phyloP scores from a whole-genome alignment of 2,329 filamentous ascomycete species.

The Fusarium circinatum region DNA sequence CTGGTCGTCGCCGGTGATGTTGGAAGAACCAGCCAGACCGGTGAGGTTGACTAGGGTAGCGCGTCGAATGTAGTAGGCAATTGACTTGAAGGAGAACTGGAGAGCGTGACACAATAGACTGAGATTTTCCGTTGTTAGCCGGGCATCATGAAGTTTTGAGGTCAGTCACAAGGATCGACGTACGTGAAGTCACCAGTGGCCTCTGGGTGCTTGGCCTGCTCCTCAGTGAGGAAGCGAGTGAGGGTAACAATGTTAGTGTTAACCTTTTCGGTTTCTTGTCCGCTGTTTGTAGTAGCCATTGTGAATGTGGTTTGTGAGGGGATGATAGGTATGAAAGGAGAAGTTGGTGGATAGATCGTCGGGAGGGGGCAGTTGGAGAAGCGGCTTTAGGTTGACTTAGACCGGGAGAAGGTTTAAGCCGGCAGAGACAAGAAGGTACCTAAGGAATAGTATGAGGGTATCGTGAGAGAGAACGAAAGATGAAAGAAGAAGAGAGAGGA shows the following conservation, averaged over 20 bases:
- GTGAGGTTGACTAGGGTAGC: conserved; percentile 95
- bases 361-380: conserved; percentile 28
- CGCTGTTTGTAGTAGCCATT: conserved; percentile 53
- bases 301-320: conserved; percentile 34
- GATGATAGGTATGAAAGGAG: conserved; percentile 19
- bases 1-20: conserved; percentile 96
- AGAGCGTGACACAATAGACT: conserved; percentile 96
- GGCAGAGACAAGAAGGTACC: conserved; percentile 1
- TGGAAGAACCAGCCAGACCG: conserved; percentile 92
- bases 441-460: conserved; percentile 27
- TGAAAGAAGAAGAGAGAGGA: conserved; percentile 14
- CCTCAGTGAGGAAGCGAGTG: conserved; percentile 94
- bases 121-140: conserved; percentile 16
- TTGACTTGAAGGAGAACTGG: conserved; percentile 99
- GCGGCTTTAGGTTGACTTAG: conserved; percentile 9
- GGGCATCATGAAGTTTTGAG: conserved; percentile 14
- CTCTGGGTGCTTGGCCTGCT: conserved; percentile 91
- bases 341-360: conserved; percentile 26
- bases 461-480: conserved; percentile 24
- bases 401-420: conserved; percentile 32
- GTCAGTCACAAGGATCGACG: conserved; percentile 14
- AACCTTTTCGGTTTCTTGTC: conserved; percentile 76
- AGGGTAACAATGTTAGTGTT: conserved; percentile 97
- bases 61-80: conserved; percentile 98
- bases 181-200: conserved; percentile 99